Base-by-base conservation (phyloP, 495 filamentous ascomycete species). In the Lasiosphaeria hispida region DNA sequence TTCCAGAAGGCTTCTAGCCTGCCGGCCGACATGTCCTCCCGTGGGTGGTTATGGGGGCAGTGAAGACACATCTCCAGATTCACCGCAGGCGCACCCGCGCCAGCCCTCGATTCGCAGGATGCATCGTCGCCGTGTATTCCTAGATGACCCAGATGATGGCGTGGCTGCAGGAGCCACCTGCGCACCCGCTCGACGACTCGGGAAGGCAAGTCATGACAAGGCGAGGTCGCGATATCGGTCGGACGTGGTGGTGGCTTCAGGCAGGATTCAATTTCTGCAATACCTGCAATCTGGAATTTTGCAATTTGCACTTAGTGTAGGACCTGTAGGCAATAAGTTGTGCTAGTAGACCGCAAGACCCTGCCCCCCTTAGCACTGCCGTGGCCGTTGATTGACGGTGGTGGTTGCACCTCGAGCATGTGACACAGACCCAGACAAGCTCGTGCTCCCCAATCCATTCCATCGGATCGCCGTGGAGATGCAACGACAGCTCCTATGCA, bases 1-100 rank as follows among this genome's bases (percentile, higher is more conserved):
- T 68, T 65, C 53, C 47, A 18, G 53, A 55, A 55, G 35, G 2
- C 11, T 55, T 55, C 53, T 48, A 48, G 53, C 42, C 39, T 15
- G 33, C 23, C 23, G 23, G n/a, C 39, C 36, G 10, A 19, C 15
- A 47, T 18, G 23, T 55, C 41, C 53, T 38, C 10, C 11, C 19
- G 17, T 13, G 1, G 45, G 30, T 52, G 49, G 49, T 34, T 52
- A 37, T 52, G 49, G 10, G 36, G 18, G 49, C 35, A 15, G n/a
- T 37, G 49, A 34, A 37, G 40, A 30, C 9, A 36, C 35, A 52
- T 52, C 49, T 52, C 49, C 49, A 52, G 49, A 52, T 52, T 36
- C 49, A 23, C 40, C 35, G 23, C 23, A 30, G 23, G 5, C 23
- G 23, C 23, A 30, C 23, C 23, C 23, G 23, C 23, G 23, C 23